Base-by-base conservation (phyloP, 2,329 filamentous ascomycete species). In the Keithomyces neogunnii region DNA sequence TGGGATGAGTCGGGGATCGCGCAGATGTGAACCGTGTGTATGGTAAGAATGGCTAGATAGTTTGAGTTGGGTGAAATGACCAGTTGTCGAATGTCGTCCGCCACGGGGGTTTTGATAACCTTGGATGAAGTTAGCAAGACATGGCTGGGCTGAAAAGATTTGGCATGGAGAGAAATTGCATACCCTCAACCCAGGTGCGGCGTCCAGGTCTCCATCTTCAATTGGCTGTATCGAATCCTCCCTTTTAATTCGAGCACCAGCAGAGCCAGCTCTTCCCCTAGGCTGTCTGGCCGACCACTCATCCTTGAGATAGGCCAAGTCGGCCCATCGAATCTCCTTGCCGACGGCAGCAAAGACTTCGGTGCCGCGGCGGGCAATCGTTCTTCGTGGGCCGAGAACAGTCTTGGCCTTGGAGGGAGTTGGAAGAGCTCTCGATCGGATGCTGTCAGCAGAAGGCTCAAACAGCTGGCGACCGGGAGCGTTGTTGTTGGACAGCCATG, bases 271-370 rank as follows among this genome's bases (percentile, higher is more conserved):
- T 35, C 64, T 65, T 40, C 62, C 62, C 31, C 62, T 62, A 7
- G 58, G 42, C 48, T 63, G 60, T 32, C 62, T 63, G 26, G 57
- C 60, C 28, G 63, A 55, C 68, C 69, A 72, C 47, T 63, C 66
- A 55, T 84, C 87, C 72, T 95, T 95, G 62, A 97, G 68, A 53
- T 85, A 81, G 48, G 83, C 81, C 51, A 99, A 71, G 68, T 96
- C 89, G 8, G 88, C 85, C 90, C 93, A 99, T 66, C 91, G 80
- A 55, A 99, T 86, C 68, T 97, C 89, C 60, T 86, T 91, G 47
- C 91, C 91, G 40, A 87, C 84, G 26, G 90, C 91, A 10, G 89
- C 84, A 64, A 97, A 97, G 8, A 97, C 74, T 62, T 99, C 91
- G 1, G 88, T 89, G 13, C 88, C 90, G 53, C 92, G 78, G 47